Evolutionary conservation across 345 rosid genomes (phyloP), one percentile per base, ranked within the genome.

Genomic region (Salix dunnii): DNA sequence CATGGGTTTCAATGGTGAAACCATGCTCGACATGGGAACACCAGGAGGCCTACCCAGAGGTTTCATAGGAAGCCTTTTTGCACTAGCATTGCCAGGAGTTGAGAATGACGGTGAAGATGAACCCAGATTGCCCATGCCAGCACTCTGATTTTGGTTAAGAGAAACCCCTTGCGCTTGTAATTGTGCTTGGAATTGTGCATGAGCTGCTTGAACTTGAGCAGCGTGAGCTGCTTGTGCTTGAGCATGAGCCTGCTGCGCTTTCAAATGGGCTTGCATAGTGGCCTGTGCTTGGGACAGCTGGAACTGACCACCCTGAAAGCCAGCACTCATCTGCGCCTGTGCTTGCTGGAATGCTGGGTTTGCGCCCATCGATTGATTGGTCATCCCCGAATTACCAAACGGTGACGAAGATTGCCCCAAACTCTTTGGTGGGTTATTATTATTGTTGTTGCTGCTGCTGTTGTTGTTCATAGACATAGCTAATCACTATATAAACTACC

Each of bases 181-280:
- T 40, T 90, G 97, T 46, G 98, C 98, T 79, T 95, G 99, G 28
- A 89, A 77, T 62, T 92, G 98, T 1, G 91, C 96, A 74, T 91
- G 93, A 38, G 81, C 90, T 61, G 88, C 88, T 74, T 91, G 92
- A 25, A 84, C 92, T 55, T 87, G 88, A 2, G 86, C 85, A 10
- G 86, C 84, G 20, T 87, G 90, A 67, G 82, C 89, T 43, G 76
- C 78, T 51, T 74, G 82, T 23, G 82, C 87, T 18, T 84, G 85
- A 0, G 81, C 80, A 18, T 83, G 79, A 35, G 83, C 87, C 64
- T 84, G 86, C 65, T 86, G 89, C 1, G 85, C 87, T 58, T 85
- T 86, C 69, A 82, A 76, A 33, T 86, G 92, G 38, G 88, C 91
- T 20, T 90, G 90, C 0, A 89, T 91, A 73, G 78, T 58, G 55